Evolutionary conservation across 2,329 filamentous ascomycete species (phyloP).

Genomic region (Penicillium polonicum): DNA sequence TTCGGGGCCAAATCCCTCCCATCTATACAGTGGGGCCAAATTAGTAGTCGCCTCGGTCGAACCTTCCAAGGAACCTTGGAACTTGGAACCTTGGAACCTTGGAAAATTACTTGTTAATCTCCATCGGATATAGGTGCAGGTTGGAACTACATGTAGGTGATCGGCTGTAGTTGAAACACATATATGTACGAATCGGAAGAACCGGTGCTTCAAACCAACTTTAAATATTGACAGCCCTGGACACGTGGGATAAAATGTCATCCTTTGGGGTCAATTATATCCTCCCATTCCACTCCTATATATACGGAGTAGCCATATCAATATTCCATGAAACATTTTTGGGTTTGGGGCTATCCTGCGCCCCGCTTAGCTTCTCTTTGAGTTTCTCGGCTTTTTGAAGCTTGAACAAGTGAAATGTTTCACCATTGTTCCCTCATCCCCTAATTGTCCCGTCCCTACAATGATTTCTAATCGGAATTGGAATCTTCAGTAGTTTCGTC

Average conservation of each 20-base stretch:
- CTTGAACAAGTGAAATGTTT: background rate
- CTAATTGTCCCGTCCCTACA: too few relatives aligned
- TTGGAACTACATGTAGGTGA: background rate
- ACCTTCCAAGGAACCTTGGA: too few relatives aligned
- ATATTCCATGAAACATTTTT: background rate
- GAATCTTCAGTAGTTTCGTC: too few relatives aligned
- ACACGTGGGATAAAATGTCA: background rate
- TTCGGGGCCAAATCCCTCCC: background rate
- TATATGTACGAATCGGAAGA: background rate
- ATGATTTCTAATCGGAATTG: background rate
- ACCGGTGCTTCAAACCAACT: background rate
- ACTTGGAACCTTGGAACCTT: too few relatives aligned
- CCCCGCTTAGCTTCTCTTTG: background rate
- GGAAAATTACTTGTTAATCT: too few relatives aligned
- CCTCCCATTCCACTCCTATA: background rate
- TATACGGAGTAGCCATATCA: background rate
- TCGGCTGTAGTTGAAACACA: background rate
- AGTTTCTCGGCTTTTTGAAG: background rate
- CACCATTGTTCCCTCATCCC: background rate
- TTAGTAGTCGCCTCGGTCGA: too few relatives aligned
- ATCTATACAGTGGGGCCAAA: background rate
- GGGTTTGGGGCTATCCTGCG: background rate
- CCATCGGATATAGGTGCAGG: too few relatives aligned
- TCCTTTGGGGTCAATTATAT: background rate
- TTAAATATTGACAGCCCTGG: background rate